These are phyloP conservation scores for Phyllosticta ampelicida DNA, from an alignment of 2,329 filamentous ascomycete genomes.

Conservation along the genomic window DNA sequence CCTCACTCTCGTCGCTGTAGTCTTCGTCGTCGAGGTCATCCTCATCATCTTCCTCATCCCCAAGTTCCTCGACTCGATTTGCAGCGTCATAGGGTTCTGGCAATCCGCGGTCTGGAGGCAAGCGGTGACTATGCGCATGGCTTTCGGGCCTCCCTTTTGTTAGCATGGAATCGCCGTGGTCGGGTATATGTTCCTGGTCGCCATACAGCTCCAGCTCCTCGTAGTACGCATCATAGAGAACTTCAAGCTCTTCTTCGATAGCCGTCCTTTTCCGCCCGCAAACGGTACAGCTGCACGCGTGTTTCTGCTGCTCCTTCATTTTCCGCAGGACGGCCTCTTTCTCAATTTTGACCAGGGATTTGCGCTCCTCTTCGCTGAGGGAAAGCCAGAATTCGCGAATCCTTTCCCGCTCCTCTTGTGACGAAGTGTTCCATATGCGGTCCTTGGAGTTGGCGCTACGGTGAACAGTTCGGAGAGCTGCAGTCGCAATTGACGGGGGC, in stretches of 20 bases:
- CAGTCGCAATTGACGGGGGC: constrained; percentile 33
- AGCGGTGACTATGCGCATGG: constrained; percentile 19
- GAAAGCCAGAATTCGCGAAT: constrained; percentile 99
- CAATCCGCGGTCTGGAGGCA: constrained; percentile 48
- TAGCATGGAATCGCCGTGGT: constrained; percentile 58
- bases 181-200: constrained; percentile 60
- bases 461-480: constrained; percentile 31
- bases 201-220: constrained; percentile 96
- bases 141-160: constrained; percentile 34
- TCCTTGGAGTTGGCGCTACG: constrained; percentile 49
- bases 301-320: constrained; percentile 99
- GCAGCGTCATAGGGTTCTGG: constrained; percentile 54
- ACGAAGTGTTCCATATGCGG: constrained; percentile 96
- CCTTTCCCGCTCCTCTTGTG: constrained; percentile 84
- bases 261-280: constrained; percentile 93
- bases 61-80: constrained; percentile 51
- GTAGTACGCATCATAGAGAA: constrained; percentile 97
- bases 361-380: constrained; percentile 84
- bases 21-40: constrained; percentile 43
- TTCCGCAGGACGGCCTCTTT: constrained; percentile 96
- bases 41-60: constrained; percentile 46
- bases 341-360: constrained; percentile 92
- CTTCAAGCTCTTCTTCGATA: constrained; percentile 95
- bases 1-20: constrained; percentile 36
- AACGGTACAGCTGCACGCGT: constrained; percentile 95